Conservation (phyloP, 2,329 filamentous ascomycete species). For the Aureobasidium mangrovei region DNA sequence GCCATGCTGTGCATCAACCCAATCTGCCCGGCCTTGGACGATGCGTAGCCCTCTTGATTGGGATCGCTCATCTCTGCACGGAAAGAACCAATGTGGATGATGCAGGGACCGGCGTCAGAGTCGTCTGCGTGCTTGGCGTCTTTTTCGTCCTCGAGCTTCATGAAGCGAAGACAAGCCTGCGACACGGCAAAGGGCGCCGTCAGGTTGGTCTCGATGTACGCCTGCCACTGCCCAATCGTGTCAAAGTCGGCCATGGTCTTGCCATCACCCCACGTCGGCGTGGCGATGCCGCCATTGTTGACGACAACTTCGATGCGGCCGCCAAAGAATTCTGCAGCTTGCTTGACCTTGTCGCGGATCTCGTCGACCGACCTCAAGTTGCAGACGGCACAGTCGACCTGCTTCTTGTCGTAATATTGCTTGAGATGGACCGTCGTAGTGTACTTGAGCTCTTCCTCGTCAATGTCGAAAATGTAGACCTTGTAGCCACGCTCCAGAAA, state of each 20-base stretch:
- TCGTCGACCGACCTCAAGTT: constrained; percentile 27
- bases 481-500: constrained; percentile 31
- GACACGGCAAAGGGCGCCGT: constrained; percentile 27
- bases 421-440: constrained; percentile 24
- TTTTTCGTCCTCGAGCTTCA: constrained; percentile 18
- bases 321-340: constrained; percentile 27
- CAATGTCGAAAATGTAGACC: constrained; percentile 34
- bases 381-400: constrained; percentile 21
- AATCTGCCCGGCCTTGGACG: constrained; percentile 40
- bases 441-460: constrained; percentile 30
- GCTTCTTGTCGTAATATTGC: constrained; percentile 17
- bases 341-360: constrained; percentile 24
- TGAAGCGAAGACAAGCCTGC: constrained; percentile 25
- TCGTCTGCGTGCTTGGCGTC: constrained; percentile 16
- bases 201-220: constrained; percentile 32
- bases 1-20: constrained; percentile 43
- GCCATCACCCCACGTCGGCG: constrained; percentile 26
- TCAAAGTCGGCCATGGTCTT: constrained; percentile 25
- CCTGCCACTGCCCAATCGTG: constrained; percentile 30
- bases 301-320: constrained; percentile 31
- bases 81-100: constrained; percentile 43
- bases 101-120: constrained; percentile 22
- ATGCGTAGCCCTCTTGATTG: constrained; percentile 41
- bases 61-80: constrained; percentile 40
- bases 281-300: constrained; percentile 33